Base-by-base conservation (phyloP, 345 rosid species). In the Aquilaria malaccensis region DNA sequence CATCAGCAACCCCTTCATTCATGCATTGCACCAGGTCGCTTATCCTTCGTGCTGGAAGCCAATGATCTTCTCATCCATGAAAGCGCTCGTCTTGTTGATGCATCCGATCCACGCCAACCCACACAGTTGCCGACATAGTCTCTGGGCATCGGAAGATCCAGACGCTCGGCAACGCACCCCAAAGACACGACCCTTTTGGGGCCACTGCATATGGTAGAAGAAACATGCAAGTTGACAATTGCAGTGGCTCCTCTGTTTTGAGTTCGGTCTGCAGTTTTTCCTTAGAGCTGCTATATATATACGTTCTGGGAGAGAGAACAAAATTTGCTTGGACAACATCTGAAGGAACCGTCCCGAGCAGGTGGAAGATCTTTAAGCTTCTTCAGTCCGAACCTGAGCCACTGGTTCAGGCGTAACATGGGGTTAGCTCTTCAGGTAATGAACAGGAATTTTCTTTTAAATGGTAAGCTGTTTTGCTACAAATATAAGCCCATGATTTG, bases 401-500 rank as follows among this genome's bases (percentile, higher is more conserved):
- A 55, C 4, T n/a, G 11, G 14, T 51, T 31, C 2, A 76, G 50
- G 57, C 64, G 41, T 43, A 77, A 15, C 30, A 56, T 0, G 80
- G 77, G 10, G 45, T 62, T 47, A 75, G 48, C 32, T 15, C 68
- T 6, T 50, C 60, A 13, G 72, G 61, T 0, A 77, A 46, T 22
- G 15, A 15, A 15, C 15, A 15, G 15, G 15, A 15, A 15, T 15
- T 15, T 15, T 15, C 15, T 11, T 13, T 1, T 58, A 48, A 30
- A 5, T 13, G 6, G 4, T 9, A 9, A 0, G 9, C 12, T 66
- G 69, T 43, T 69, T 72, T 6, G 41, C 6, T 33, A 68, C 72
- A 74, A 7, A 69, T 6, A 11, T 66, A 59, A 66, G 79, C 74
- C 82, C 82, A 74, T 6, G 79, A 50, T 56, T 63, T 74, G 33